Evolutionary conservation across 371 early-diverging fungal genomes (phyloP), one percentile per base, ranked within the genome.

Genomic region (Globomyces sp.): DNA sequence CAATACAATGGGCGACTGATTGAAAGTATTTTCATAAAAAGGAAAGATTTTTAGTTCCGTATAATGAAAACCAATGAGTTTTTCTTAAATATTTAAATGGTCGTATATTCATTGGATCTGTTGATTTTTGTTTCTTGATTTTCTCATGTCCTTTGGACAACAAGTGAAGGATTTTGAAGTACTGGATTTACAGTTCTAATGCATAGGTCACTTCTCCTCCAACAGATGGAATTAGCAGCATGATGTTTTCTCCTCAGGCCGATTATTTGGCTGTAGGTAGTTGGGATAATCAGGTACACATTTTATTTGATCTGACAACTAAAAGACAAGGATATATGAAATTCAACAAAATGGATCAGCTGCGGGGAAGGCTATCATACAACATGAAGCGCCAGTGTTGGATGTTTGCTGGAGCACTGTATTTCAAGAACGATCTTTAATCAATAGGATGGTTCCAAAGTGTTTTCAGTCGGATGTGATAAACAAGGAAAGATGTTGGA

Each of bases 221-320:
- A 2, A 59, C 66, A 0, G 98, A 97, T 75, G 78, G 89, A 43
- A 85, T 94, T 67, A 90, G 92, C 9, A 84, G 79, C 36, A 63
- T 97, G 55, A 73, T 82, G n/a, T 95, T 93, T 74, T 87, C 87
- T 40, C 86, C 94, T 6, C 81, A 82, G 65, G 90, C 90, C 5
- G 91, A 97, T 74, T 89, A 83, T 48, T 75, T 97, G 41, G 89
- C 94, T 2, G 94, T 89, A 0, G 80, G 90, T 13, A 92, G 93
- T 4, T 97, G 97, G 96, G 95, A 96, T 78, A 91, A 92, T 74
- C 87, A 89, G 77, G 95, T 92, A 83, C 45, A 43, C 36, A n/a
- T 49, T n/a, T 34, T 49, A 60, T 64, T 46, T 24, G 24, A 24
- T 24, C 24, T 24, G 24, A 24, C 24, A 24, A 11, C 24, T 13